phyloP scores from a whole-genome alignment of 208 protist species.

The Crithidia thermophila region DNA sequence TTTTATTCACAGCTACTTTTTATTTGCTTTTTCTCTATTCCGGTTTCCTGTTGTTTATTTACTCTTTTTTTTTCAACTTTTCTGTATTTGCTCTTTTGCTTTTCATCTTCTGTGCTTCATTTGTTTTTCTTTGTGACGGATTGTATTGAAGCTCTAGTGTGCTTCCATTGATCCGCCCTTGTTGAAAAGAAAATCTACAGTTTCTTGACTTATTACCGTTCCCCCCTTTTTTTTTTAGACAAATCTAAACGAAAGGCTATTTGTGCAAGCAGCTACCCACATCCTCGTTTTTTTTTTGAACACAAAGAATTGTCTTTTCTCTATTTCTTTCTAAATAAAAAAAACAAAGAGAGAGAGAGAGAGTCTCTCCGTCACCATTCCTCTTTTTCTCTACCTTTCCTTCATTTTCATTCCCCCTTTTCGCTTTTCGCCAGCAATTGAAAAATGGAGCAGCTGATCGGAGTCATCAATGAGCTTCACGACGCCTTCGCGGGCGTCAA shows the following conservation, averaged over 20 bases:
- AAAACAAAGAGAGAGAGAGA: no score
- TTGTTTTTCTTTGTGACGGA: neutral
- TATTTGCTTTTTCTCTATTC: neutral
- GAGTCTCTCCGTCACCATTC: no score
- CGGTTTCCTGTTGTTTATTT: neutral
- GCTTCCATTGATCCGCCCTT: no score
- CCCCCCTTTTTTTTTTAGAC: no score
- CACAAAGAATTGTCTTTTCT: no score
- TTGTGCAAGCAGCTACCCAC: no score
- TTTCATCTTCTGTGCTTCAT: slow-evolving; percentile 1
- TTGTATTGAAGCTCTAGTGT: no score
- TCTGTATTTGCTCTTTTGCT: neutral
- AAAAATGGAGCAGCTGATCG: slow-evolving; percentile 97
- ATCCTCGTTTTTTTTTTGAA: no score
- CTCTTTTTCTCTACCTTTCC: slow-evolving; percentile 10
- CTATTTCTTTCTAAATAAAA: no score
- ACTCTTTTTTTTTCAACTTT: slow-evolving; percentile 17
- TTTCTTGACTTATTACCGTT: no score
- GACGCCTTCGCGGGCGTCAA: slow-evolving; percentile 94
- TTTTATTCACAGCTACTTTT: neutral
- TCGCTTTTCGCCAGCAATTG: neutral
- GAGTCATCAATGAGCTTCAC: slow-evolving; percentile 98
- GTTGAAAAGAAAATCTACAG: no score
- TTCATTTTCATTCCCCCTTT: neutral
- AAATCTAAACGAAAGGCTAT: no score